Evolutionary conservation across 2,329 filamentous ascomycete genomes (phyloP), one percentile per base, ranked within the genome.

Genomic region (Aureobasidium zeae): DNA sequence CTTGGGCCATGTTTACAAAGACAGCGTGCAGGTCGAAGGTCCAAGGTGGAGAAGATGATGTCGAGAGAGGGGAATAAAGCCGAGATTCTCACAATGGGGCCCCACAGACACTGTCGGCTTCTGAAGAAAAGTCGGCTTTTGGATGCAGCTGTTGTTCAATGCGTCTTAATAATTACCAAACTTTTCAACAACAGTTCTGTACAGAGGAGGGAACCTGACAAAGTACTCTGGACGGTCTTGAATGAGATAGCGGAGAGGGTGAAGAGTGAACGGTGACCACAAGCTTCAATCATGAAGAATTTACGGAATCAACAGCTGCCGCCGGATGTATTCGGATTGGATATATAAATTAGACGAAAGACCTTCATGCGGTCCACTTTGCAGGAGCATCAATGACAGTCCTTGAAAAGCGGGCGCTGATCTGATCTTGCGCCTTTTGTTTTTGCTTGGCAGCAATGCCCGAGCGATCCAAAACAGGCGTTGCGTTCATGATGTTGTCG

Each of bases 401-500:
- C 20, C 72, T 59, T 12, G 68, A 70, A 49, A 73, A 74, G 0
- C 65, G 68, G 7, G 65, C 71, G 49, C 62, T 70, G 17, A 68
- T 57, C 17, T 63, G 64, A 45, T 74, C 68, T 48, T 70, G 68
- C 29, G 61, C 65, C 35, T 66, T 70, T 48, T 72, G 69, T 39
- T 72, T 67, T 59, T 81, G 71, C 52, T 76, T 78, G 2, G 76
- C 73, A 29, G 71, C 66, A 32, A 83, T 80, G 0, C 89, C 89
- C 10, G 83, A 84, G 44, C 82, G 77, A 60, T 95, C 89, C 0
- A 88, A 95, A 13, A 93, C 77, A 0, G 86, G 86, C 3, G 86
- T 89, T 0, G 91, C 89, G 53, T 88, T 79, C 57, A 95, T 94
- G 62, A 98, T 93, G 52, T 82, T 82, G 57, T 96, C 89, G 57